A percentile compares a stretch with the other conserved stretches of the same genome.
Conservation (phyloP, 495 filamentous ascomycete genomes). For the Hypoxylon perforatum region DNA sequence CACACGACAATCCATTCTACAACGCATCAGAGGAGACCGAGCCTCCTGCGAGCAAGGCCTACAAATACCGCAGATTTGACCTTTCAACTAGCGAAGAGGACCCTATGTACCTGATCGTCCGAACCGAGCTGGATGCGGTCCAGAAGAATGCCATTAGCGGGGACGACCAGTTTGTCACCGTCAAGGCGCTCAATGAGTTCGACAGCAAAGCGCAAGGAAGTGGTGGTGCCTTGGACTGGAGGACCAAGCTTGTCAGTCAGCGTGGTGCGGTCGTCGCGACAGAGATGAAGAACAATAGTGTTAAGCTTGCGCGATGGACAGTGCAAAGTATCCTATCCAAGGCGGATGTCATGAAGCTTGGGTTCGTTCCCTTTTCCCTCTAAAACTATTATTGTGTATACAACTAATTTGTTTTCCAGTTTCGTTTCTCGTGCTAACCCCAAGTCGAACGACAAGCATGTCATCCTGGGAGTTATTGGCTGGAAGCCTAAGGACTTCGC, state of each 20-base stretch:
- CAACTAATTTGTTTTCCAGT: slow-evolving; percentile 55
- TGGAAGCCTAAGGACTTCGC: slow-evolving; percentile 98
- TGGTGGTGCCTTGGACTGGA: slow-evolving; percentile 95
- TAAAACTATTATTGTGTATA: neutral
- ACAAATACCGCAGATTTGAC: slow-evolving; percentile 98
- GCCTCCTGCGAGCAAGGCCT: slow-evolving; percentile 91
- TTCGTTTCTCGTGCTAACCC: slow-evolving; percentile 96
- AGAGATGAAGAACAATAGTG: slow-evolving; percentile 99
- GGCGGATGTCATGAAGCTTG: slow-evolving; percentile 97
- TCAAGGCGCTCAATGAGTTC: slow-evolving; percentile 99
- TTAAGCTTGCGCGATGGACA: slow-evolving; percentile 97
- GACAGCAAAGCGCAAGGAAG: slow-evolving; percentile 96
- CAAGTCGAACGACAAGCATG: slow-evolving; percentile 87
- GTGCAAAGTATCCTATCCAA: slow-evolving; percentile 94
- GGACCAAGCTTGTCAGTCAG: slow-evolving; percentile 89
- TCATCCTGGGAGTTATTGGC: slow-evolving; percentile 93
- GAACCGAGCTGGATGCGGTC: slow-evolving; percentile 95
- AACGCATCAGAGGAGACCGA: slow-evolving; percentile 92
- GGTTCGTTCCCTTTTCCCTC: slow-evolving; percentile 61
- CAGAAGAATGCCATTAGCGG: slow-evolving; percentile 91
- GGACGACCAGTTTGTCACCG: slow-evolving; percentile 87
- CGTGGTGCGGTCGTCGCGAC: slow-evolving; percentile 96
- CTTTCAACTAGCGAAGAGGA: slow-evolving; percentile 92
- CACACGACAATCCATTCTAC: slow-evolving; percentile 96
- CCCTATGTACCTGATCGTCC: slow-evolving; percentile 89